phyloP scores from a whole-genome alignment of 2,329 filamentous ascomycete genomes.

The Cordyceps sp. region DNA sequence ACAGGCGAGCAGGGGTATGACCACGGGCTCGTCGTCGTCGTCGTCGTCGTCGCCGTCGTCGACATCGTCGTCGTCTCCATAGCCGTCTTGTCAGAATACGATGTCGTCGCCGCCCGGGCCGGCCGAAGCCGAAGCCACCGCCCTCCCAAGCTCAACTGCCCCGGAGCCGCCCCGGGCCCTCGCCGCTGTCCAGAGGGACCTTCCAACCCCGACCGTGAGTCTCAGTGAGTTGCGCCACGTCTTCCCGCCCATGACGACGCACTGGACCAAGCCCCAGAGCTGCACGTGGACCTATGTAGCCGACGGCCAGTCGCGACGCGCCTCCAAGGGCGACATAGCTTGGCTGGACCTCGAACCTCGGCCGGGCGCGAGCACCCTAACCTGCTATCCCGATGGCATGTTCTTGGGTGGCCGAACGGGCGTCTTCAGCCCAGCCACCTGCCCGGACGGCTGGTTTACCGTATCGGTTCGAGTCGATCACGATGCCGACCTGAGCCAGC shows the following conservation, averaged over 20 bases:
- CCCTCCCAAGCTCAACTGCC: conserved; percentile 1
- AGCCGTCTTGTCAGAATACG: too few relatives aligned
- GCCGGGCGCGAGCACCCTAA: conserved; percentile 18
- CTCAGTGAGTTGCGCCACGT: conserved; percentile 6
- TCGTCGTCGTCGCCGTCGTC: not conserved
- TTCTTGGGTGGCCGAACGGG: conserved; percentile 18
- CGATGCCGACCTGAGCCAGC: conserved; percentile 9
- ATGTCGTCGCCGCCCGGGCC: conserved; percentile 4
- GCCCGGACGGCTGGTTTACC: conserved; percentile 23
- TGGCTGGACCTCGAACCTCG: conserved; percentile 20
- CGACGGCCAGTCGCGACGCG: conserved; percentile 9
- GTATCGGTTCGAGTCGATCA: conserved; percentile 15
- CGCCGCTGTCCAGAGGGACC: not conserved
- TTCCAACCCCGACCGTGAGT: conserved; percentile 1
- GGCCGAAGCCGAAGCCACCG: not conserved
- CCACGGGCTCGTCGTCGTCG: conserved; percentile 1
- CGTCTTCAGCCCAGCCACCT: conserved; percentile 22
- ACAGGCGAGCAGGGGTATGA: not conserved
- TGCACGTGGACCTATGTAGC: conserved; percentile 23
- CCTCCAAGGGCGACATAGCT: conserved; percentile 13
- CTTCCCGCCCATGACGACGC: conserved; percentile 20
- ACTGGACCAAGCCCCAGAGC: conserved; percentile 17
- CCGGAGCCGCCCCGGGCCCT: conserved; percentile 1
- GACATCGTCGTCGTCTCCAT: not conserved
- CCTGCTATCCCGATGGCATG: conserved; percentile 24